Evolutionary conservation across 768 basidiomycete species (phyloP).

Genomic region (Russula sp.): DNA sequence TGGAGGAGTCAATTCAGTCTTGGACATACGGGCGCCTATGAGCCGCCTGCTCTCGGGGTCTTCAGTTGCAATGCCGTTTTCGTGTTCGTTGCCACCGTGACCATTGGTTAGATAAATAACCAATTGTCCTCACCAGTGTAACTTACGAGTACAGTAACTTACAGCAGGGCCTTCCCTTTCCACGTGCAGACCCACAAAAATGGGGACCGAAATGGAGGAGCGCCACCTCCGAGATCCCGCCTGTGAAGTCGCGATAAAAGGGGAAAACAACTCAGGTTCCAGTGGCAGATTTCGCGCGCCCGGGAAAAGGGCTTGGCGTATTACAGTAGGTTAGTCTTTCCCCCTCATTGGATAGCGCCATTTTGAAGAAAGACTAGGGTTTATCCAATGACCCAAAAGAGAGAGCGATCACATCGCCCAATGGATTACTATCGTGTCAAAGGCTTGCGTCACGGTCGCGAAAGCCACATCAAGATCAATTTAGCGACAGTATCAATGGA

Average conservation of each 20-base stretch:
- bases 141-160: not conserved
- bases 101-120: not conserved
- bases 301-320: not conserved
- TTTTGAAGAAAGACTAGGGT: not conserved
- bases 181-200: not conserved
- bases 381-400: not conserved
- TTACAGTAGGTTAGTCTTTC: not conserved
- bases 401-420: slow-evolving; percentile 8
- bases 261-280: not conserved
- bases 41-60: not conserved
- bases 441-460: not conserved
- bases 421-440: slow-evolving; percentile 8
- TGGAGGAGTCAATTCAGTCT: too few relatives aligned
- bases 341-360: not conserved
- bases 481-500: not conserved
- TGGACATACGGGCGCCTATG: too few relatives aligned
- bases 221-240: slow-evolving; percentile 1
- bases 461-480: slow-evolving; percentile 7
- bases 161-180: not conserved
- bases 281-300: not conserved
- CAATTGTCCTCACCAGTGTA: not conserved
- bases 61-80: not conserved
- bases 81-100: slow-evolving; percentile 16
- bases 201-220: not conserved
- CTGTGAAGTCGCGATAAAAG: not conserved